phyloP scores from a whole-genome alignment of 164 flowering plant genomes.

The Nymphaea thermarum region DNA sequence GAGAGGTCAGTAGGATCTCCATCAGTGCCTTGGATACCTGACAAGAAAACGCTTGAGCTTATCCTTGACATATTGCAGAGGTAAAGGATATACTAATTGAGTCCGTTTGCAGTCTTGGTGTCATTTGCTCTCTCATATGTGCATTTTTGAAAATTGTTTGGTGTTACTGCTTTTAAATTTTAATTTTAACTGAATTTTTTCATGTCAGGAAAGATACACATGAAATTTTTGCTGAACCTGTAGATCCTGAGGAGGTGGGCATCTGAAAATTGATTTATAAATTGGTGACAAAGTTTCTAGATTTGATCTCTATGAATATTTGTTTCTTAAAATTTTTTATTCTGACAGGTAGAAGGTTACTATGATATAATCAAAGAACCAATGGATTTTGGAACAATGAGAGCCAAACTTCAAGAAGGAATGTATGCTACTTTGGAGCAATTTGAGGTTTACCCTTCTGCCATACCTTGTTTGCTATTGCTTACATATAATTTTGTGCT shows the following conservation, averaged over 20 bases:
- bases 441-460: slow-evolving; percentile 44
- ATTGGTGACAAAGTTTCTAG: not conserved
- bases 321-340: not conserved
- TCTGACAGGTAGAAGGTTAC: slow-evolving; percentile 50
- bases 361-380: slow-evolving; percentile 67
- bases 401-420: slow-evolving; percentile 76
- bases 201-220: slow-evolving; percentile 49
- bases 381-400: slow-evolving; percentile 83
- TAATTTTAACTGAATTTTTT: not conserved
- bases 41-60: slow-evolving; percentile 34
- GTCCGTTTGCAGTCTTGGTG: not conserved
- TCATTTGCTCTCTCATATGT: not conserved
- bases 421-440: slow-evolving; percentile 44
- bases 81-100: slow-evolving; percentile 13
- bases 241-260: slow-evolving; percentile 59
- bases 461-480: slow-evolving; percentile 3
- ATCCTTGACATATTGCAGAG: slow-evolving; percentile 46
- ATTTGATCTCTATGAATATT: not conserved
- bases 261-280: slow-evolving; percentile 1
- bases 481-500: not conserved
- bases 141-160: too few relatives aligned
- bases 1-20: slow-evolving; percentile 7
- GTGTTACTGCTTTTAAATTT: not conserved
- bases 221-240: slow-evolving; percentile 68
- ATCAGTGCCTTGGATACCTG: slow-evolving; percentile 22